Evolutionary conservation across 2,329 filamentous ascomycete species (phyloP).

Genomic region (Paecilomyces sp.): DNA sequence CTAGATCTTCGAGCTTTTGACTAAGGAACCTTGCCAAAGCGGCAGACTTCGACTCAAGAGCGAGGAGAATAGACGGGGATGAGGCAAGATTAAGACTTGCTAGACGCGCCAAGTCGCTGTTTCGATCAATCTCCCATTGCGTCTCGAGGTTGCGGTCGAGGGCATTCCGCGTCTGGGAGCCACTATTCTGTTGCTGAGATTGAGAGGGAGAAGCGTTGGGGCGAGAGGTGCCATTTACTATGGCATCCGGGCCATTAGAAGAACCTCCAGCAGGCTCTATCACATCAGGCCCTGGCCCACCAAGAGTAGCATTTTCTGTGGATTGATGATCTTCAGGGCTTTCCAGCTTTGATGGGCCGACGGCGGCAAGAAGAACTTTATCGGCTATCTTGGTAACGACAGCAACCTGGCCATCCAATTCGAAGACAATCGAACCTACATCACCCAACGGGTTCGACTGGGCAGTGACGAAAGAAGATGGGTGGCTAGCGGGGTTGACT

Average conservation of each 20-base stretch:
- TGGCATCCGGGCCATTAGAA: slow-evolving; percentile 3
- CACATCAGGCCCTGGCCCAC: not conserved
- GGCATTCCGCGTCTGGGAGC: not conserved
- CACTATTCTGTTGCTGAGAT: not conserved
- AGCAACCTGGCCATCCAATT: slow-evolving; percentile 33
- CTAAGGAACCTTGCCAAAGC: slow-evolving; percentile 33
- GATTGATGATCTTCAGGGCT: slow-evolving; percentile 1
- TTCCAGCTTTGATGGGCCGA: slow-evolving; percentile 28
- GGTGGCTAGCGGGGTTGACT: slow-evolving; percentile 35
- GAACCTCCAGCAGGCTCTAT: slow-evolving; percentile 2
- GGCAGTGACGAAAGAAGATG: slow-evolving; percentile 36
- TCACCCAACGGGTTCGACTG: slow-evolving; percentile 34
- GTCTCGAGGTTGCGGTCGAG: slow-evolving; percentile 22
- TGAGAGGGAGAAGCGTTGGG: not conserved
- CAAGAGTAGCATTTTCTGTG: not conserved
- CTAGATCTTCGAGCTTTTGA: slow-evolving; percentile 32
- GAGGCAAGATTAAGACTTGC: slow-evolving; percentile 32
- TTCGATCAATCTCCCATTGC: slow-evolving; percentile 35
- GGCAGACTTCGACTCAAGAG: slow-evolving; percentile 36
- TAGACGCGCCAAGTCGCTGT: slow-evolving; percentile 30
- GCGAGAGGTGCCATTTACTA: not conserved
- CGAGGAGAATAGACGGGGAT: slow-evolving; percentile 31
- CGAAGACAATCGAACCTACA: slow-evolving; percentile 38
- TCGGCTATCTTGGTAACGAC: slow-evolving; percentile 36
- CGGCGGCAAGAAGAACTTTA: slow-evolving; percentile 35